Base-by-base conservation (phyloP, 2,329 filamentous ascomycete species). In the Botrytis medusae region DNA sequence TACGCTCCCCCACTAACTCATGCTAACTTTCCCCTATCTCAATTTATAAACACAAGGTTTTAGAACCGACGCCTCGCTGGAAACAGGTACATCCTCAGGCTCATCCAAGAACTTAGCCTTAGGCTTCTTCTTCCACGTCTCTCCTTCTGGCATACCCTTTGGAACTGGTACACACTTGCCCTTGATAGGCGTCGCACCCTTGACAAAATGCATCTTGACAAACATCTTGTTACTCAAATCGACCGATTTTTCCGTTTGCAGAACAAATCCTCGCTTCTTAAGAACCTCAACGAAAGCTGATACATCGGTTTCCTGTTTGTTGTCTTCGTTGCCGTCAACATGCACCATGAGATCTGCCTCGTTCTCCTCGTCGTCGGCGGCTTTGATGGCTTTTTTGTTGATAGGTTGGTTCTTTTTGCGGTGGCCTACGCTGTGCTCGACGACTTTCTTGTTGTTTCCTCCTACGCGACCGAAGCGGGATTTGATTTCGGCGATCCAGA, bases 41-140 rank as follows among this genome's bases (percentile, higher is more conserved):
- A 95, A 88, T 85, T 98, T 98, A 84, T 98, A 98, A 75, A 98
- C 90, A 84, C 96, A 98, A 29, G 96, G 96, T 86, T 98, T 98
- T 78, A 99, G 83, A 72, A 95, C 86, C 46, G 81, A 83, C 70
- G 85, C 84, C 81, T 91, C 93, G 77, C 91, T 90, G 8, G 86
- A 86, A 77, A 91, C 89, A 75, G 88, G 87, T 74, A 90, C 87
- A 25, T 48, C 46, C 29, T 87, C 87, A 48, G 86, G 87, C 77
- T 91, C 89, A 75, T 91, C 90, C 73, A 90, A 84, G 79, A 91
- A 91, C 80, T 88, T 89, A 18, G 94, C 94, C 85, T 98, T 97
- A 76, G 97, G 83, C 75, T 95, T 87, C 70, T 82, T 84, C 82
- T 91, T 93, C 79, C 92, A 90, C 6, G 87, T 87, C 77, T 91